Percentiles rank a stretch among this genome's conserved stretches.
These are phyloP conservation scores for Geranium incanum DNA, from an alignment of 441 rosid genomes.

Conservation along the genomic window DNA sequence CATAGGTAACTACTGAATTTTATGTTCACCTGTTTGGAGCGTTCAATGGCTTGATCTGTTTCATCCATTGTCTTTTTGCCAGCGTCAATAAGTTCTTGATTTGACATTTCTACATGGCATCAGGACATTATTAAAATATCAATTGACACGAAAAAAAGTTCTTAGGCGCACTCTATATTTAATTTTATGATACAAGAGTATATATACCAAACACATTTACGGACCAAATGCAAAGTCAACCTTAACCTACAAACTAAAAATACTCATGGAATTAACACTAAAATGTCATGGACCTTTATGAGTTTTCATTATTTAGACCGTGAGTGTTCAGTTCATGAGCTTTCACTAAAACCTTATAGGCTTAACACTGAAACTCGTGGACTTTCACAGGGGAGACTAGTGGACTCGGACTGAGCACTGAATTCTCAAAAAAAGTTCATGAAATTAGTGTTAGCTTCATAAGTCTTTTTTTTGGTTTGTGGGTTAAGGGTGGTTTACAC, in stretches of 20 bases:
- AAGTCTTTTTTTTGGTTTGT: neutral
- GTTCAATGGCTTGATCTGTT: conserved; percentile 92
- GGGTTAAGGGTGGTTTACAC: neutral
- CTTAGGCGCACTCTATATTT: neutral
- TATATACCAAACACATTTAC: neutral
- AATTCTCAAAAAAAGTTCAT: neutral
- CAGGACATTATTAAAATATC: conserved; percentile 14
- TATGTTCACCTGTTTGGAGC: conserved; percentile 66
- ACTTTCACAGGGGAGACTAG: too few species aligned
- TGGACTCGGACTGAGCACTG: too few species aligned
- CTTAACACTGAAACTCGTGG: neutral
- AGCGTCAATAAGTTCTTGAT: conserved; percentile 77
- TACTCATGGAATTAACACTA: neutral
- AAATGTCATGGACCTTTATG: neutral
- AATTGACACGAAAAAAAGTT: neutral
- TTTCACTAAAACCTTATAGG: neutral
- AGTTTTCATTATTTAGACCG: neutral
- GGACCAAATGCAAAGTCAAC: neutral
- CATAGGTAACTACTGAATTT: conserved; percentile 6
- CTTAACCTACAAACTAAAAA: neutral
- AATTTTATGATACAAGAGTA: neutral
- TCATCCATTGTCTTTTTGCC: conserved; percentile 86
- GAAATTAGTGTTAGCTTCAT: neutral
- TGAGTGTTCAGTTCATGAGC: neutral
- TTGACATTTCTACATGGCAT: conserved; percentile 62